phyloP scores from a whole-genome alignment of 257 asterid genomes.

The Nicotiana paniculata region DNA sequence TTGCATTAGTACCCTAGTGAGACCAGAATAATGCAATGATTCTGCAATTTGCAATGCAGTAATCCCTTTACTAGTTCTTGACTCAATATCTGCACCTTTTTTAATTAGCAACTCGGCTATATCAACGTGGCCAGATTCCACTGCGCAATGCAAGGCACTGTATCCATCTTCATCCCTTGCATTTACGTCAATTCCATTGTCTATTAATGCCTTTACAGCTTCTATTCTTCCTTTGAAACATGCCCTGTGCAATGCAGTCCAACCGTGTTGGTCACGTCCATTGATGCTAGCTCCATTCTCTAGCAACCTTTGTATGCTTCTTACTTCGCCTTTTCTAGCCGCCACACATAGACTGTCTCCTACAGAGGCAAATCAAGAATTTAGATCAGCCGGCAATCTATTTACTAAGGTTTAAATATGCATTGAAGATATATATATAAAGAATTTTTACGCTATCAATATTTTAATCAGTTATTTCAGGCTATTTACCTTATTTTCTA shows the following conservation, averaged over 20 bases:
- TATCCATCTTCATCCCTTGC: conserved; percentile 68
- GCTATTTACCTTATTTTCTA: no score
- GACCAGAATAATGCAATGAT: conserved; percentile 48
- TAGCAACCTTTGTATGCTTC: conserved; percentile 45
- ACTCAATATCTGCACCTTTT: conserved; percentile 63
- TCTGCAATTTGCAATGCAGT: conserved; percentile 54
- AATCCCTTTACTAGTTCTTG: conserved; percentile 52
- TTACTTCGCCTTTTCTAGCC: conserved; percentile 55
- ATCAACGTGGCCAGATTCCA: conserved; percentile 61
- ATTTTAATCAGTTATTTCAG: no score
- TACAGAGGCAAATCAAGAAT: conserved; percentile 46
- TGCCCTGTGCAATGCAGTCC: conserved; percentile 72
- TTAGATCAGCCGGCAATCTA: no score
- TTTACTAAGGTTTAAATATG: no score
- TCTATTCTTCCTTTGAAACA: conserved; percentile 59
- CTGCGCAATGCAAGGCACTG: conserved; percentile 66
- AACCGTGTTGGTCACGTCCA: conserved; percentile 68
- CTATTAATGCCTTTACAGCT: conserved; percentile 40
- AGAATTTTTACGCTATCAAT: no score
- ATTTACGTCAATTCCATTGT: conserved; percentile 48
- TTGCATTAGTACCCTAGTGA: conserved; percentile 44
- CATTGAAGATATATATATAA: no score
- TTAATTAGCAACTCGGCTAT: conserved; percentile 58
- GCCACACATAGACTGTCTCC: conserved; percentile 52
- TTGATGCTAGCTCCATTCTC: conserved; percentile 61